Evolutionary conservation across 208 protist genomes (phyloP), one percentile per base, ranked within the genome.

Genomic region (Angomonas deanei): DNA sequence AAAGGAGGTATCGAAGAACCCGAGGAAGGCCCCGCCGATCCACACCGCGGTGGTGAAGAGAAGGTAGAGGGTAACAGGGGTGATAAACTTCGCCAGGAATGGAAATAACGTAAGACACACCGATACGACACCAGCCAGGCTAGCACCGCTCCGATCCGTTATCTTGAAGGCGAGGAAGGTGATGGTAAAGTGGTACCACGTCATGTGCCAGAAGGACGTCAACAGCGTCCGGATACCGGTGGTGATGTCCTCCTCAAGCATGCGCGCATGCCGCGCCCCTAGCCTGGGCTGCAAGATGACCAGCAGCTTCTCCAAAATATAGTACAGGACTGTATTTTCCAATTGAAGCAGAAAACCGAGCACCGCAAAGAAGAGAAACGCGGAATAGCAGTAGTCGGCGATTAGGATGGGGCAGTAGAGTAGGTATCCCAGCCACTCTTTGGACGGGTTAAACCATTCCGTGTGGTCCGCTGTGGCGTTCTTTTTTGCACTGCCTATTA

Each of bases 141-240:
- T 87, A 24, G 86, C 76, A 4, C 64, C 73, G 6, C 79, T 72
- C 26, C 85, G 70, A 13, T 61, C 72, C 58, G 62, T 72, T 24
- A 48, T n/a, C 24, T 62, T 71, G 68, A 89, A 88, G 28, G 71
- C 58, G 49, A 68, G 61, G 48, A 84, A 89, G n/a, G 82, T 89
- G 28, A 80, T 69, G 39, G 52, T 73, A 39, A 92, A 92, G 68
- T 88, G 82, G 64, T 86, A 92, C 74, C 82, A 89, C 33, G 71
- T 70, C 30, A 87, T 52, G 60, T 89, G 82, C 82, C 82, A 87
- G 53, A 88, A 88, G 5, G 78, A 88, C 60, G 82, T 74, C 26
- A 89, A 64, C 23, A 92, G 78, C 8, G 78, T 82, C 24, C 72
- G 65, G 62, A 89, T 72, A 0, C 79, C 85, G 21, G 66, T 68